These are phyloP conservation scores for Skeletonema menzelii DNA, from an alignment of 108 stramenopile genomes.

Conservation along the genomic window DNA sequence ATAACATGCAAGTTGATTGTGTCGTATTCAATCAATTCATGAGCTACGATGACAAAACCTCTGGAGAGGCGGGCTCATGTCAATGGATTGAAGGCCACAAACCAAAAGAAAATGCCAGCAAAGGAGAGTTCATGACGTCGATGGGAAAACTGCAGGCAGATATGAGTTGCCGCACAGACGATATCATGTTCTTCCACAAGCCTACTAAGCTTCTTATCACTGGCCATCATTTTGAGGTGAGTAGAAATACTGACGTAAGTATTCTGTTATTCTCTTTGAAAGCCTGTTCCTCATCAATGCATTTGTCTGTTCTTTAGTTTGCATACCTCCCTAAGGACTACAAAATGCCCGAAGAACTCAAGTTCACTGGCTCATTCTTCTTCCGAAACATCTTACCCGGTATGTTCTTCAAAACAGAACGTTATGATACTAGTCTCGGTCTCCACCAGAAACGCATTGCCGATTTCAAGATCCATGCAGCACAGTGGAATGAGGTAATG, in stretches of 20 bases:
- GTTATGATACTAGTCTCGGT: neutral
- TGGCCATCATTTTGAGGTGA: neutral
- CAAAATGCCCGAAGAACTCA: neutral
- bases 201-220: neutral
- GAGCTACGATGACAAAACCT: neutral
- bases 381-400: neutral
- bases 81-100: neutral
- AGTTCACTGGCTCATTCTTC: neutral
- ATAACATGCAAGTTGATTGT: neutral
- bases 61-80: neutral
- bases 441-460: neutral
- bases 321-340: neutral
- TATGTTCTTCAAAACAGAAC: neutral
- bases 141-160: neutral
- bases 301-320: neutral
- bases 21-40: neutral
- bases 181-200: slow-evolving; percentile 2
- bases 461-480: neutral
- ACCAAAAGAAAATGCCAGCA: neutral
- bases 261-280: no score
- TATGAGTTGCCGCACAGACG: neutral
- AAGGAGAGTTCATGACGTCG: neutral
- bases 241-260: no score
- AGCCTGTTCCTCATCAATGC: no score
- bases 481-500: neutral